Evolutionary conservation across 2,329 filamentous ascomycete species (phyloP).

Genomic region (Harringtonia aguacate): DNA sequence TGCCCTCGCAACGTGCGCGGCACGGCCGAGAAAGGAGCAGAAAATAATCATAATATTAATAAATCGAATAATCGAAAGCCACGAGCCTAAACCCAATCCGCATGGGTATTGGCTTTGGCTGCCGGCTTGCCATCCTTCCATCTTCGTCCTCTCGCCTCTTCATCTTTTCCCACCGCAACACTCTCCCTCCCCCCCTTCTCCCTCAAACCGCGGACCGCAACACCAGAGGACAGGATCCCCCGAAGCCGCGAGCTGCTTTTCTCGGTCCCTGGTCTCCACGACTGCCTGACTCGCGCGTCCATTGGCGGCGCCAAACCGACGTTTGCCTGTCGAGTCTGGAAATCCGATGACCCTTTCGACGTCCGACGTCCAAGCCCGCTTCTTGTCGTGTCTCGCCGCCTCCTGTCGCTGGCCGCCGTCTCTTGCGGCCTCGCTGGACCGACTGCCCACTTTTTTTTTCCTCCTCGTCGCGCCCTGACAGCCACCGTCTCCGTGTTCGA

Average conservation of each 20-base stretch:
- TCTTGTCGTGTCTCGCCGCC: no score
- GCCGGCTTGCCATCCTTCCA: neutral
- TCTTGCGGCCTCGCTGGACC: neutral
- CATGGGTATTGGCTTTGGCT: neutral
- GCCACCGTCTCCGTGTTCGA: no score
- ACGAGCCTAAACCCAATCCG: slow-evolving; percentile 7
- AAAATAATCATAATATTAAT: neutral
- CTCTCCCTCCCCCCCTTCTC: neutral
- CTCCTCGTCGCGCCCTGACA: no score
- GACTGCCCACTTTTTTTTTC: neutral
- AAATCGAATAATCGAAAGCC: no score
- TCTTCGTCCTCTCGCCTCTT: neutral
- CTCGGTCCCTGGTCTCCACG: neutral
- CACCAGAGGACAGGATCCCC: no score
- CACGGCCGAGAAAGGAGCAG: neutral
- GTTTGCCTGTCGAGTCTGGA: no score
- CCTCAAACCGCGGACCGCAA: neutral
- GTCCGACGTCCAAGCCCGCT: no score
- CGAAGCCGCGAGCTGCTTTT: neutral
- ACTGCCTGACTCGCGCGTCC: no score
- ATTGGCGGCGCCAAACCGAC: no score
- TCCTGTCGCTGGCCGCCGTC: no score
- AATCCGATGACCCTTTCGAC: neutral
- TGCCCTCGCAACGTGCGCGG: neutral
- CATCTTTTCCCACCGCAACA: no score